Conservation (phyloP, 148 eudicot species). For the Vaccinium macrocarpon region DNA sequence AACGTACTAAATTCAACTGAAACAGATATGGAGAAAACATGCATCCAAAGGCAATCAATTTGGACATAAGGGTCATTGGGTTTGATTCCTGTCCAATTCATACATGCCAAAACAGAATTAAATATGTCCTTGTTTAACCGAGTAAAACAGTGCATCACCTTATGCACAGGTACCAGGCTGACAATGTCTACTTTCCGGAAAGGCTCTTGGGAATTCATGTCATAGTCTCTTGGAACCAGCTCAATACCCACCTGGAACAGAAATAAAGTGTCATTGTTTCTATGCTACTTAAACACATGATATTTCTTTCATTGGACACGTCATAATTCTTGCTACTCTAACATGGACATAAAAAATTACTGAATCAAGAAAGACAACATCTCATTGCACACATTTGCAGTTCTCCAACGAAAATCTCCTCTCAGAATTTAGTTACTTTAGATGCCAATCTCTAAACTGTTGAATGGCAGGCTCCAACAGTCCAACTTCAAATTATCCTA, state of each 20-base stretch:
- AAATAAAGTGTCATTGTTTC: conserved; percentile 4
- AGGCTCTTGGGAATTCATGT: conserved; percentile 87
- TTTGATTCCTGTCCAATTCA: neutral
- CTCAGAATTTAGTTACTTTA: neutral
- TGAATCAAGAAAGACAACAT: neutral
- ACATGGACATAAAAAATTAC: neutral
- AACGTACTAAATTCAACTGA: neutral
- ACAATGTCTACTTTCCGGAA: conserved; percentile 72
- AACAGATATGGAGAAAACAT: neutral
- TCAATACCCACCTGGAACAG: conserved; percentile 84
- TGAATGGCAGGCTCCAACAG: conserved; percentile 9
- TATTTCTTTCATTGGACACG: neutral
- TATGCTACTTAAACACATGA: neutral
- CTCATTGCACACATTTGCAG: neutral
- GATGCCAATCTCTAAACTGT: neutral
- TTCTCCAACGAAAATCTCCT: neutral
- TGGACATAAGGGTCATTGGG: neutral
- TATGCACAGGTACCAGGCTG: conserved; percentile 91
- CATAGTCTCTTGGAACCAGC: conserved; percentile 92
- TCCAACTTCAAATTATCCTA: conserved; percentile 3
- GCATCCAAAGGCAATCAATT: neutral
- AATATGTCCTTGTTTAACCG: conserved; percentile 6
- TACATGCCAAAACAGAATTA: conserved; percentile 1
- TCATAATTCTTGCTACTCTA: neutral
- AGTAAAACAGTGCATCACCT: conserved; percentile 52